These are phyloP conservation scores for Kwoniella newhampshirensis DNA, from an alignment of 768 basidiomycete species.

Conservation along the genomic window DNA sequence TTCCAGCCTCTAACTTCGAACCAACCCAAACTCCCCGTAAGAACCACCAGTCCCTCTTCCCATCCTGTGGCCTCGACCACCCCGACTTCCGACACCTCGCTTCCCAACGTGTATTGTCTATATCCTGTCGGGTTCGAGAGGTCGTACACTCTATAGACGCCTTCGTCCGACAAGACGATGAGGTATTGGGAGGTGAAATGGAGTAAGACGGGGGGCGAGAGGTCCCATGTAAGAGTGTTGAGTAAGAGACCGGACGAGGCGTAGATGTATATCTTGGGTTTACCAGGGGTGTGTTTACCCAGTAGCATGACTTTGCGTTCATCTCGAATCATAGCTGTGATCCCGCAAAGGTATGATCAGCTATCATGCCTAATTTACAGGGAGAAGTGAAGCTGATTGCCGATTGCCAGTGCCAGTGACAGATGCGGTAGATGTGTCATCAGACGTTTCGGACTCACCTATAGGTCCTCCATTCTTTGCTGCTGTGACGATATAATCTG, in stretches of 20 bases:
- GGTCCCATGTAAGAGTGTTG: conserved; percentile 73
- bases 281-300: conserved; percentile 60
- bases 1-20: conserved; percentile 89
- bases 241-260: conserved; percentile 75
- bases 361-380: too few species aligned
- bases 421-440: too few species aligned
- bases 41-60: conserved; percentile 79
- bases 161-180: conserved; percentile 85
- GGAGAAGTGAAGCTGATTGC: too few species aligned
- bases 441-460: conserved; percentile 59
- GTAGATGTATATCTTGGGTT: conserved; percentile 81
- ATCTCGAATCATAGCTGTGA: conserved; percentile 81
- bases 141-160: conserved; percentile 77
- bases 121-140: conserved; percentile 63
- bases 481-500: conserved; percentile 75
- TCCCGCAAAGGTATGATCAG: too few species aligned
- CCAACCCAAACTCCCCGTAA: conserved; percentile 72
- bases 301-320: conserved; percentile 73
- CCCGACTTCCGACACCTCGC: conserved; percentile 73
- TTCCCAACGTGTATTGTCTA: conserved; percentile 77
- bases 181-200: conserved; percentile 54
- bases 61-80: conserved; percentile 82
- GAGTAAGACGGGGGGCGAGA: conserved; percentile 65
- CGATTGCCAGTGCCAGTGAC: too few species aligned
- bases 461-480: conserved; percentile 86